Evolutionary conservation across 2,329 filamentous ascomycete genomes (phyloP).

Genomic region (Tolypocladium pustulatum): DNA sequence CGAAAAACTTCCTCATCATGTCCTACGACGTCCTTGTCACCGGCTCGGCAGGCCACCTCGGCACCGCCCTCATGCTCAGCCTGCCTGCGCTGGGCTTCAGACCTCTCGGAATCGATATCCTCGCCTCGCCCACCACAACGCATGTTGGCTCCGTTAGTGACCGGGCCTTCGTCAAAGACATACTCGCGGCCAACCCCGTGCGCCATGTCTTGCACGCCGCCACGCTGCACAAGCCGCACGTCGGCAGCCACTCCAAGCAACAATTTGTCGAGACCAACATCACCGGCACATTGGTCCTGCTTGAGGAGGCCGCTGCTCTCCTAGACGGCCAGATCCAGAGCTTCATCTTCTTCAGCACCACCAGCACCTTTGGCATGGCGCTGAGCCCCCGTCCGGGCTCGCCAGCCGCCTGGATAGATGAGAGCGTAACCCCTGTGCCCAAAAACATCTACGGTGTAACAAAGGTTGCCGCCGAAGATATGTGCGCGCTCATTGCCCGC

Average conservation of each 20-base stretch:
- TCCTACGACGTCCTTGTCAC: constrained; percentile 29
- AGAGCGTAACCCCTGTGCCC: constrained; percentile 26
- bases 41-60: constrained; percentile 35
- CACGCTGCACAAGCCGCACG: constrained; percentile 36
- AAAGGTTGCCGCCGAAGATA: constrained; percentile 36
- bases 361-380: constrained; percentile 31
- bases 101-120: constrained; percentile 33
- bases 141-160: constrained; percentile 26
- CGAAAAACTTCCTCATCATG: not conserved
- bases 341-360: constrained; percentile 35
- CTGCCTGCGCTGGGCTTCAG: constrained; percentile 26
- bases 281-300: constrained; percentile 28
- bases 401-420: constrained; percentile 34
- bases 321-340: constrained; percentile 16
- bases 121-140: constrained; percentile 24
- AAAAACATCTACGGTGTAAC: constrained; percentile 41
- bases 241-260: constrained; percentile 30
- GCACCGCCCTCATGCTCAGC: constrained; percentile 32
- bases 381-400: constrained; percentile 22
- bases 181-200: constrained; percentile 22
- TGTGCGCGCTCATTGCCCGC: constrained; percentile 30
- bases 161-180: constrained; percentile 16
- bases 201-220: constrained; percentile 32
- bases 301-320: constrained; percentile 25
- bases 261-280: constrained; percentile 35